Base-by-base conservation (phyloP, 83 land plant species). In the Thuja plicata region DNA sequence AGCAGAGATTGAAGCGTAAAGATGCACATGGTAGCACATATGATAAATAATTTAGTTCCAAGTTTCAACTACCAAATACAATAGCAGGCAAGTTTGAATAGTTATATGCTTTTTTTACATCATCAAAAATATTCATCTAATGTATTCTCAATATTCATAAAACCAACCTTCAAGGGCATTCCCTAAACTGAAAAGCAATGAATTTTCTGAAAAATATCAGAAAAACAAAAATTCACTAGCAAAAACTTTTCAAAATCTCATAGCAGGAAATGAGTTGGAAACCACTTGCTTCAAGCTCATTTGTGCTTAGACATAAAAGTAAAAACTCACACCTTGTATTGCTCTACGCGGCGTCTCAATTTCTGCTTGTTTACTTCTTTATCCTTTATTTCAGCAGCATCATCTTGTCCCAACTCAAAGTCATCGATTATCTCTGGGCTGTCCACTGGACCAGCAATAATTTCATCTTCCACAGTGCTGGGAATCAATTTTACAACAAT, bases 401-500 rank as follows among this genome's bases (percentile, higher is more conserved):
- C 99, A 85, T 95, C 98, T 77, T 96, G 93, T 46, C 97, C 99
- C 77, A 98, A 89, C 78, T 98, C 99, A 92, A 98, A 97, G 89
- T 98, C 99, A 85, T 98, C 99, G 77, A 98, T 41, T 21, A 98
- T 89, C 88, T 98, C 99, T 4, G 99, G 99, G 12, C 97, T 91
- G 83, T 96, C 98, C 41, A 93, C 97, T 79, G 91, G 96, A 78
- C 97, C 99, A 88, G 96, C 93, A 89, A 98, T 89, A 73, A 98
- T 93, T 43, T 98, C 99, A 92, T 98, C 99, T 89, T 98, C 99
- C 87, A 94, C 95, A 89, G 99, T 98, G 62, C 99, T 98, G 95
- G 32, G 89, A 88, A 84, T 86, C 78, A 85, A 38, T 48, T 89
- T 89, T 87, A 87, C 89, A 30, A 90, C 10, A 83, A 83, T 83